These are phyloP conservation scores for Macadamia tetraphylla DNA, from an alignment of 164 flowering plant species.

Conservation along the genomic window DNA sequence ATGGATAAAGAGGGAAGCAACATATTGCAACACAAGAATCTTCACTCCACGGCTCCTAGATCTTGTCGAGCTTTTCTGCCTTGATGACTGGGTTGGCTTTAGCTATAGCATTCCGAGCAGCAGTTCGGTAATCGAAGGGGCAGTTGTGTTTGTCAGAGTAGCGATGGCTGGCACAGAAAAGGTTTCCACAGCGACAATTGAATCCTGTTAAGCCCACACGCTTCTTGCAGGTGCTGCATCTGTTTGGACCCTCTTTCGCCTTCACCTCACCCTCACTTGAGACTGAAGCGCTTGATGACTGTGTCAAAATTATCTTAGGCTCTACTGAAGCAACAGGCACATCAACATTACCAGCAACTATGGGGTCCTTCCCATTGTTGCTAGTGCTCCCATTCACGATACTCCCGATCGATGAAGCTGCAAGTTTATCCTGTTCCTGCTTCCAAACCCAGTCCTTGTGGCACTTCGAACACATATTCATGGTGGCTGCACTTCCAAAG, in stretches of 20 bases:
- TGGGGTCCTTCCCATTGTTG: slow-evolving; percentile 24
- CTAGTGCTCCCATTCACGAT: slow-evolving; percentile 39
- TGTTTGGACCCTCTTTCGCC: slow-evolving; percentile 40
- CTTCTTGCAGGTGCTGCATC: slow-evolving; percentile 45
- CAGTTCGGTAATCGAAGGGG: slow-evolving; percentile 40
- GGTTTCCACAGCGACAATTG: slow-evolving; percentile 47
- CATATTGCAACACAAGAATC: slow-evolving; percentile 8
- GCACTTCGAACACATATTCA: slow-evolving; percentile 63
- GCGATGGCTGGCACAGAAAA: slow-evolving; percentile 46
- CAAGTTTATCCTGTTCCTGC: slow-evolving; percentile 45
- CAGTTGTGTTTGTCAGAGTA: slow-evolving; percentile 56
- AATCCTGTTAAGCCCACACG: slow-evolving; percentile 56
- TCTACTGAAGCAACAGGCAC: slow-evolving; percentile 20
- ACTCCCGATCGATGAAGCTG: slow-evolving; percentile 46
- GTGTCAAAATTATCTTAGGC: slow-evolving; percentile 15
- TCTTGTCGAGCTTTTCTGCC: slow-evolving; percentile 53
- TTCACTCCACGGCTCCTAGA: slow-evolving; percentile 20
- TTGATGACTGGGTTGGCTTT: slow-evolving; percentile 52
- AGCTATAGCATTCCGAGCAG: slow-evolving; percentile 45
- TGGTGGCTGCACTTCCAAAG: slow-evolving; percentile 56
- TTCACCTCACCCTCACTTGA: slow-evolving; percentile 18
- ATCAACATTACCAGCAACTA: slow-evolving; percentile 16
- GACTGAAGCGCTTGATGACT: slow-evolving; percentile 16
- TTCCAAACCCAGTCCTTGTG: slow-evolving; percentile 44
- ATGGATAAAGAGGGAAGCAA: slow-evolving; percentile 18